Conservation (phyloP, 1,284 basidiomycete genomes). For the Ceratobasidium theobromae region DNA sequence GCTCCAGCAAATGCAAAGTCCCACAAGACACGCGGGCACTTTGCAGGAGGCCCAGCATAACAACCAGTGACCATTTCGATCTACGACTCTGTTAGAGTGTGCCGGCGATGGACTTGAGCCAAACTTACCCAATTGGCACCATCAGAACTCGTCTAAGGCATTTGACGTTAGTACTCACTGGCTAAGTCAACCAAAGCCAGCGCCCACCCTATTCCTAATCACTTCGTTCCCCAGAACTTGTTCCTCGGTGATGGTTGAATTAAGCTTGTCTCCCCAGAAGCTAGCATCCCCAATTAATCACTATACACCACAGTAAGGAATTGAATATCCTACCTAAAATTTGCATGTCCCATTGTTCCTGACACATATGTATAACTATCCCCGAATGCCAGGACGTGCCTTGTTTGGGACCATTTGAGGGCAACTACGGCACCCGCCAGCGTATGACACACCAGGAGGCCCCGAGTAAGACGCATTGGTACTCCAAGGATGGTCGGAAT, state of each 20-base stretch:
- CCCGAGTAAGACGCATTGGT: no score
- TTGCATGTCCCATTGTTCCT: conserved; percentile 11
- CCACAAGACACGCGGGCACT: conserved; percentile 45
- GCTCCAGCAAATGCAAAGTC: conserved; percentile 60
- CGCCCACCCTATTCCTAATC: conserved; percentile 2
- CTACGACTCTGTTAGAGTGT: background rate
- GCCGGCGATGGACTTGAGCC: background rate
- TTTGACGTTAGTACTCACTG: background rate
- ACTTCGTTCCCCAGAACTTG: conserved; percentile 9
- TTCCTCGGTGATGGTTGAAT: conserved; percentile 6
- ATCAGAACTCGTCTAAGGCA: conserved; percentile 18
- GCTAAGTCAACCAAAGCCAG: background rate
- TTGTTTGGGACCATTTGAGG: conserved; percentile 20
- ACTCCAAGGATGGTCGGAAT: no score
- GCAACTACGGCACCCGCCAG: background rate
- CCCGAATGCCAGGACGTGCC: conserved; percentile 13
- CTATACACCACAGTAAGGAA: background rate
- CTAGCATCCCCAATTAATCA: background rate
- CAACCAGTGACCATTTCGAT: conserved; percentile 32
- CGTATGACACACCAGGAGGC: no score
- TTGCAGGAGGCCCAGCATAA: conserved; percentile 21
- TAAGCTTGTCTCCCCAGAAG: conserved; percentile 16
- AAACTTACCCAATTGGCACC: conserved; percentile 16
- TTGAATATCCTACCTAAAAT: background rate
- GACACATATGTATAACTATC: conserved; percentile 20